Base-by-base conservation (phyloP, 352 stramenopile species). In the Phytopythium litorale region DNA sequence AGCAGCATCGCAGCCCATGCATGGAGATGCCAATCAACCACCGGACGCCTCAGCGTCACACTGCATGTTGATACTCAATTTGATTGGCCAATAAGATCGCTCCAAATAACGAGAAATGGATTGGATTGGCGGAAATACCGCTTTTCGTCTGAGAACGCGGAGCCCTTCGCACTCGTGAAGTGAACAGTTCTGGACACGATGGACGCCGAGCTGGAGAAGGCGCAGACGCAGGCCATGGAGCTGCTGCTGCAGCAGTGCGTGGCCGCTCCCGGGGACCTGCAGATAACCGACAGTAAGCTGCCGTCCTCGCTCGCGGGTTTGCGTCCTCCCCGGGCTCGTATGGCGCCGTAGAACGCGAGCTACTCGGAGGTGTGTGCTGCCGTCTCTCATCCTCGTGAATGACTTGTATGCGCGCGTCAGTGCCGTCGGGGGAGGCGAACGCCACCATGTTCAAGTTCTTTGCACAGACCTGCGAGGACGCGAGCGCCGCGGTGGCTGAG, bases 361-460 rank as follows among this genome's bases (percentile, higher is more conserved):
- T 23, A 52, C 28, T 32, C 3, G 4, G 28, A 7, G 28, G 28
- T 32, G 4, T 32, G 3, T 32, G 28, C 9, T 32, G 4, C 35
- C 11, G 25, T 4, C 19, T 28, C n/a, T 9, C 21, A 18, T 13
- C 30, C 46, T 18, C 21, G 42, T 12, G 19, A 33, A n/a, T n/a
- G 11, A 11, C 6, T 11, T 35, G 19, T 18, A 12, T 52, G 46
- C 4, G 4, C 6, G 19, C 21, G 48, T 32, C 32, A 49, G 53
- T 58, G 53, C 15, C 53, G 15, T 3, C 48, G 52, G 67, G 66
- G 0, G 71, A 56, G 18, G 58, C 68, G 25, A 75, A 73, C 58
- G 71, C 79, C 18, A 86, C 72, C 25, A 69, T 93, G 25, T 71
- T 93, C 70, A 76, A 91, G 54, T 62, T 88, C 18, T 66, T 94